Evolutionary conservation across 2,329 filamentous ascomycete species (phyloP), one percentile per base, ranked within the genome.

Genomic region (Diaporthe sp.): DNA sequence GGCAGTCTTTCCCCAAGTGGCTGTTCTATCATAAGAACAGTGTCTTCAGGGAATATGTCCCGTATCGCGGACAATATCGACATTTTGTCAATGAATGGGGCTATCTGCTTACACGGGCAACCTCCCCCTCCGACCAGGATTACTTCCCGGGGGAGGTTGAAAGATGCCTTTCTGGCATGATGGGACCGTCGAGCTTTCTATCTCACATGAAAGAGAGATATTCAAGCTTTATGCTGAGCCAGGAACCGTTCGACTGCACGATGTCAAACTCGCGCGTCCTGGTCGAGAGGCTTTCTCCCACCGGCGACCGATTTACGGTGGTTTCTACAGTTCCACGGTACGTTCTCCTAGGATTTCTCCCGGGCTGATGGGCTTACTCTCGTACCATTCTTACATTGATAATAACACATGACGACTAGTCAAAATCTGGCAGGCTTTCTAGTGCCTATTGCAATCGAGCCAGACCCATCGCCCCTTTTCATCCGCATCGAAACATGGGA

Each of bases 11-110:
- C 13, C 53, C 53, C 53, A 7, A 13, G 6, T 55, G 53, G 53
- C 25, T 55, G 8, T 55, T 28, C 17, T 4, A 13, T 17, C 12
- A 55, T 4, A 55, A 55, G 4, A 7, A 31, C 12, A 4, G 13
- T 31, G 25, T 15, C 10, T 2, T 55, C 7, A 25, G 31, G 53
- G n/a, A 28, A 28, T 55, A 55, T 13, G 17, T 15, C 0, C 10
- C 25, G 0, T 28, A 55, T 31, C 53, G 53, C n/a, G 53, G n/a
- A 55, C 53, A 55, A 31, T 55, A 55, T 31, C 53, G 53, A 10
- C 53, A 55, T 31, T 55, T 55, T 7, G 53, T 55, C 53, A 55
- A 55, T 17, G 53, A 55, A 17, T 55, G 53, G 53, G 53, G 53
- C 25, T 31, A 31, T 6, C 10, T 55, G 25, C 53, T 55, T 12